A percentile compares a stretch with the other conserved stretches of the same genome.
phyloP scores from a whole-genome alignment of 2,329 filamentous ascomycete genomes.

The Fusarium sp. region DNA sequence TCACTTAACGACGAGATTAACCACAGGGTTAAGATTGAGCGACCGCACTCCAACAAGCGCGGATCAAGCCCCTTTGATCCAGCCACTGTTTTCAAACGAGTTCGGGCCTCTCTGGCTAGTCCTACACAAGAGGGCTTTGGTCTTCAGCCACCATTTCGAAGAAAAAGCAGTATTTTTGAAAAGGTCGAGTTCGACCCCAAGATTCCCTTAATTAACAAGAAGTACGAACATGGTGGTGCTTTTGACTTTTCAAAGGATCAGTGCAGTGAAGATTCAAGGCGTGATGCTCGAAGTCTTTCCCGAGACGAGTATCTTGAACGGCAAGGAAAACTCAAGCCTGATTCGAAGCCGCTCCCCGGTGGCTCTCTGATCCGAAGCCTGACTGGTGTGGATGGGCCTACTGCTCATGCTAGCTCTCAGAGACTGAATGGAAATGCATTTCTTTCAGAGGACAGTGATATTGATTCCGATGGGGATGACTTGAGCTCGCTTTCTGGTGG shows the following conservation, averaged over 20 bases:
- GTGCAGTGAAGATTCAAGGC: constrained; percentile 49
- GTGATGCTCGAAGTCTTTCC: constrained; percentile 55
- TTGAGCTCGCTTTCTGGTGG: constrained; percentile 65
- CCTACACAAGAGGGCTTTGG: constrained; percentile 40
- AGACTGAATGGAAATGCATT: constrained; percentile 56
- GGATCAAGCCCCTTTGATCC: constrained; percentile 70
- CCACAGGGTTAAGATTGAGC: constrained; percentile 51
- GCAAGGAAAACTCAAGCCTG: constrained; percentile 59
- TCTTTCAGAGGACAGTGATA: constrained; percentile 64
- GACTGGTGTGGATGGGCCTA: constrained; percentile 45
- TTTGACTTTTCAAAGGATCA: constrained; percentile 61
- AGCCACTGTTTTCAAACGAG: constrained; percentile 70
- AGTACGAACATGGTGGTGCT: constrained; percentile 69
- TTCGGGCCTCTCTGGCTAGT: constrained; percentile 61
- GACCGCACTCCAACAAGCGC: constrained; percentile 59
- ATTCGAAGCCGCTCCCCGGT: constrained; percentile 48
- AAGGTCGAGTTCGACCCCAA: constrained; percentile 67
- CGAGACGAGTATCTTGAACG: constrained; percentile 64
- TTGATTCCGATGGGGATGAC: constrained; percentile 69
- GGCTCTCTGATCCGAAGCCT: constrained; percentile 49
- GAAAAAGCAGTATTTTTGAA: constrained; percentile 65
- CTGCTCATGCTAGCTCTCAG: constrained; percentile 53
- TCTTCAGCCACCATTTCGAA: constrained; percentile 45
- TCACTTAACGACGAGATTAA: constrained; percentile 60
- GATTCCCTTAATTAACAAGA: constrained; percentile 68